Base-by-base conservation (phyloP, 2,329 filamentous ascomycete species). In the Zymoseptoria ardabiliae region DNA sequence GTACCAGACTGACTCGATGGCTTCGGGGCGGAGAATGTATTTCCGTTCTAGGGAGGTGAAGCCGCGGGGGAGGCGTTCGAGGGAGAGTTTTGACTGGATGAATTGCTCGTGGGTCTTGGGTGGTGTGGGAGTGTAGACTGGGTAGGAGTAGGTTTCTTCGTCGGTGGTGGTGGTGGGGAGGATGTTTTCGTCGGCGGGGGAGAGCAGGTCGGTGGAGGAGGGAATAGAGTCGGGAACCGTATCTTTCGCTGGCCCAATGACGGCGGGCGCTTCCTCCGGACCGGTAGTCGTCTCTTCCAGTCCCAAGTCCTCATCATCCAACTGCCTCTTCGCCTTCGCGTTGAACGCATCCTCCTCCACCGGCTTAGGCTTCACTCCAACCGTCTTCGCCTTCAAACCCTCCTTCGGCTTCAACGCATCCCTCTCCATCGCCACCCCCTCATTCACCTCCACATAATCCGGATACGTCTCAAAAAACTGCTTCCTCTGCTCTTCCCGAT, bases 1-100 rank as follows among this genome's bases (percentile, higher is more conserved):
- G 76, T 92, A 89, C 82, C 91, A 95, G 13, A 95, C 85, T 0
- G 87, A 91, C 69, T 96, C 91, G 66, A 96, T 91, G 0, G 89
- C 90, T 77, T 96, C 91, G 20, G 90, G 90, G 21, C 77, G 71
- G 3, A 80, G 68, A 30, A 79, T 68, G 65, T 77, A 80, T 19
- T 72, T 68, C 20, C 65, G 67, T 1, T 57, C 67, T 60, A 79
- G 73, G 22, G 69, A 68, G 0, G 71, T 71, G 58, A 78, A 75
- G 0, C 77, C 78, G 0, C 73, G 69, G 1, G 72, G 74, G 0
- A 79, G 69, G 2, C 73, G 70, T 50, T 77, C 72, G 56, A 75
- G 71, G 50, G 69, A 65, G 61, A 79, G 72, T 49, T 70, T 70
- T 20, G 67, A 61, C 30, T 62, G 52, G 3, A 72, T 70, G 57